phyloP scores from a whole-genome alignment of 2,329 filamentous ascomycete species.

The Stachybotrys elegans region DNA sequence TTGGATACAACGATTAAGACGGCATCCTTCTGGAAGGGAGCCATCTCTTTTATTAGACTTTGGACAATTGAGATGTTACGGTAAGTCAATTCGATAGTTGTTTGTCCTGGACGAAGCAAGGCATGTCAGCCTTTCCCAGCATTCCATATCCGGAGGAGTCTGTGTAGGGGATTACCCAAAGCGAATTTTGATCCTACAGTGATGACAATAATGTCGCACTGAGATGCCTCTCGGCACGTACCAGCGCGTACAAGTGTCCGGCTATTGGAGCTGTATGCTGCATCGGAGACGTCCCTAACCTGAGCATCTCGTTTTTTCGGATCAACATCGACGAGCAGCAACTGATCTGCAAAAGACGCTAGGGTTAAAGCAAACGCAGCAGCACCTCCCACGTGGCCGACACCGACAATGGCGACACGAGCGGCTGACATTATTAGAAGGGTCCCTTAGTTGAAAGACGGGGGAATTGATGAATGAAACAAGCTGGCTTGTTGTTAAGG shows the following conservation, averaged over 20 bases:
- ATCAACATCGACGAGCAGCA: slow-evolving; percentile 50
- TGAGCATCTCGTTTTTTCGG: slow-evolving; percentile 39
- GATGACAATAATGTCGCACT: slow-evolving; percentile 49
- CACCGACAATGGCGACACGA: slow-evolving; percentile 41
- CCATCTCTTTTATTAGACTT: slow-evolving; percentile 41
- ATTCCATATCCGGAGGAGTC: neutral
- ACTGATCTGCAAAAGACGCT: slow-evolving; percentile 41
- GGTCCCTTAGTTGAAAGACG: neutral
- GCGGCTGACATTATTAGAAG: neutral
- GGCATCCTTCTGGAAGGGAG: slow-evolving; percentile 39
- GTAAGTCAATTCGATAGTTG: slow-evolving; percentile 18
- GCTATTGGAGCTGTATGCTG: slow-evolving; percentile 37
- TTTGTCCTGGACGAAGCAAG: slow-evolving; percentile 12
- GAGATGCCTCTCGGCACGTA: slow-evolving; percentile 41
- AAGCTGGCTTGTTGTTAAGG: neutral
- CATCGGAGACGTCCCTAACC: slow-evolving; percentile 47
- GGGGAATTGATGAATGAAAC: neutral
- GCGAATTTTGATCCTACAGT: slow-evolving; percentile 47
- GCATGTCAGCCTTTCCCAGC: neutral
- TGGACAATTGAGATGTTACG: slow-evolving; percentile 43
- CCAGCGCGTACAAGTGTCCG: slow-evolving; percentile 38
- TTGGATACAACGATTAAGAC: slow-evolving; percentile 49
- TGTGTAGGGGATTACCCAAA: slow-evolving; percentile 17
- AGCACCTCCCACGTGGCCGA: slow-evolving; percentile 45
- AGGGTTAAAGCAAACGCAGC: slow-evolving; percentile 47